Percentiles rank a stretch among this genome's conserved stretches.
These are phyloP conservation scores for Hyaloperonospora arabidopsidis DNA, from an alignment of 352 stramenopile species.

Conservation along the genomic window DNA sequence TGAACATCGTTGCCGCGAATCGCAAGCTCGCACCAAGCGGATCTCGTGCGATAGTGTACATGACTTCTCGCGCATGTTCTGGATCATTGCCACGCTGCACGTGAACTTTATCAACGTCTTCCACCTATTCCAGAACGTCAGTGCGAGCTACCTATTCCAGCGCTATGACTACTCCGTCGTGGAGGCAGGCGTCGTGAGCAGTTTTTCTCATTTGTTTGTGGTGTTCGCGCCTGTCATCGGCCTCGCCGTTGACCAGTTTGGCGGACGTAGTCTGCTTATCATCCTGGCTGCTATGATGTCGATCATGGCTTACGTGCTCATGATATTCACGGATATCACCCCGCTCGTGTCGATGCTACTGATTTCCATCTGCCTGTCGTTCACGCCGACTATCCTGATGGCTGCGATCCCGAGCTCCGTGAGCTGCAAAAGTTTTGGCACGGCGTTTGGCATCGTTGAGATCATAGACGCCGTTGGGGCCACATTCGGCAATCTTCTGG, in stretches of 20 bases:
- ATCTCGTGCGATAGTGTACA: constrained; percentile 59
- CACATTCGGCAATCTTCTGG: constrained; percentile 75
- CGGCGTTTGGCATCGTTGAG: constrained; percentile 84
- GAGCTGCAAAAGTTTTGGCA: constrained; percentile 62
- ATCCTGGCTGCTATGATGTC: constrained; percentile 58
- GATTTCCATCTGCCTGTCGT: constrained; percentile 80
- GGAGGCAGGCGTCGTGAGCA: constrained; percentile 78
- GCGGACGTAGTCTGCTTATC: constrained; percentile 79
- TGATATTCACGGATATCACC: constrained; percentile 75
- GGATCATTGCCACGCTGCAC: constrained; percentile 76
- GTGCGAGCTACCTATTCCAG: constrained; percentile 80
- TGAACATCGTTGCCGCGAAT: constrained; percentile 36
- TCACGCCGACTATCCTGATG: constrained; percentile 86
- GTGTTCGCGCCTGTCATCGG: constrained; percentile 85
- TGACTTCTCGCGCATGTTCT: constrained; percentile 82
- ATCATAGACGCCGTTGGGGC: constrained; percentile 75
- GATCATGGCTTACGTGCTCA: constrained; percentile 71
- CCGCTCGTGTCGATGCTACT: constrained; percentile 83
- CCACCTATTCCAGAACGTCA: constrained; percentile 89
- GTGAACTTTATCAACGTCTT: constrained; percentile 88
- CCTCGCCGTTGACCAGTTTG: constrained; percentile 83
- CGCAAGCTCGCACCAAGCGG: constrained; percentile 26
- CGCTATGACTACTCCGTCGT: constrained; percentile 80
- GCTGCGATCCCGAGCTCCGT: constrained; percentile 78
- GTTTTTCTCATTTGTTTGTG: constrained; percentile 68